A percentile compares a stretch with the other conserved stretches of the same genome.
Evolutionary conservation across 73 alveolate species (phyloP).

Genomic region (Symbiodinium natans): DNA sequence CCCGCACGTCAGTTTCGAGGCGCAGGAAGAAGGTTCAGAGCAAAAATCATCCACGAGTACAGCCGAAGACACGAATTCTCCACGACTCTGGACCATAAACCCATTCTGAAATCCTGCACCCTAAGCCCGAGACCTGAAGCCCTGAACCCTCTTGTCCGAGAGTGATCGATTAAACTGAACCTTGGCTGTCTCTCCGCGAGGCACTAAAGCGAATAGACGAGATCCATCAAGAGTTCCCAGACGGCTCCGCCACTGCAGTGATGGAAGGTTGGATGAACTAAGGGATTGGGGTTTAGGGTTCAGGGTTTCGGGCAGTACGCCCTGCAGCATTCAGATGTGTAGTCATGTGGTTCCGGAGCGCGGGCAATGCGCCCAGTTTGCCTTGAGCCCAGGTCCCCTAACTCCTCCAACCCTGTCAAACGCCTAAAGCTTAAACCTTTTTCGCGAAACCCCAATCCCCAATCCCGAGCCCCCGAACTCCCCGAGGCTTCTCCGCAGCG

Average conservation of each 20-base stretch:
- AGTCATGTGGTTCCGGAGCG: background rate
- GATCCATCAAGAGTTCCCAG: conserved; percentile 73
- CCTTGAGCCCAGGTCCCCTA: background rate
- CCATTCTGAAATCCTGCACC: no score
- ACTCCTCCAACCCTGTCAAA: background rate
- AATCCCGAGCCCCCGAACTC: no score
- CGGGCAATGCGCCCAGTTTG: background rate
- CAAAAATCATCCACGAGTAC: no score
- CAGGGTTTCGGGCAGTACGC: background rate
- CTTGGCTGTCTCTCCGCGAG: no score
- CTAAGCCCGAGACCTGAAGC: no score
- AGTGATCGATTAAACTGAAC: no score
- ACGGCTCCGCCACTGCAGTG: background rate
- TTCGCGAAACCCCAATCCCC: no score
- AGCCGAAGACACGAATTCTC: no score
- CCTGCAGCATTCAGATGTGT: background rate
- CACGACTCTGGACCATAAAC: no score
- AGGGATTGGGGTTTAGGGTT: background rate
- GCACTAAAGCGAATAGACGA: conserved; percentile 65
- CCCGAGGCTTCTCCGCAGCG: background rate
- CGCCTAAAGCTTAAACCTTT: background rate
- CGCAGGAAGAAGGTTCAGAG: no score
- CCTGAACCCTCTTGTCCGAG: no score
- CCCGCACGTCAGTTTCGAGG: no score
- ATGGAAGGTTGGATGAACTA: background rate